Conservation (phyloP, 2,329 filamentous ascomycete genomes). For the Talaromyces amestolkiae region DNA sequence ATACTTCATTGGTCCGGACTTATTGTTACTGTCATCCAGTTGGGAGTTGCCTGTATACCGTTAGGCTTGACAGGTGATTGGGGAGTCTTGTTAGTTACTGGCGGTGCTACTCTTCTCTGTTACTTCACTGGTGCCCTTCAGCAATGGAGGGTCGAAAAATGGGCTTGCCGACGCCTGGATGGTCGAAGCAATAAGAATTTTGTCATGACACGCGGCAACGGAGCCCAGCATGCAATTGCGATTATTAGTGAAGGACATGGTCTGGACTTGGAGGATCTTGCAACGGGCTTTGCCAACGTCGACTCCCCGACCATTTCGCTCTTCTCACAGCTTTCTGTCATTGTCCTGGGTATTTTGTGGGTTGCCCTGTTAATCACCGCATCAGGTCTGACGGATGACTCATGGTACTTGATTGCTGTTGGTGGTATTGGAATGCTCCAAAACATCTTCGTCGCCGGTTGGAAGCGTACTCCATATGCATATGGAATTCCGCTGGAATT, state of each 20-base stretch:
- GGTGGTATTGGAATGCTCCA: constrained; percentile 44
- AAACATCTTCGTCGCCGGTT: constrained; percentile 39
- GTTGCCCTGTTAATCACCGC: constrained; percentile 43
- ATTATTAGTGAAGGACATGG: constrained; percentile 35
- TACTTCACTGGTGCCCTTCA: constrained; percentile 36
- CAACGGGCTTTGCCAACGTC: constrained; percentile 26
- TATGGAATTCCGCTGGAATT: constrained; percentile 33
- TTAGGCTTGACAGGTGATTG: constrained; percentile 35
- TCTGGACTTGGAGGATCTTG: constrained; percentile 46
- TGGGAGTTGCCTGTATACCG: constrained; percentile 39
- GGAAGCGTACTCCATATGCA: constrained; percentile 28
- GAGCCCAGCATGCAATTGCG: constrained; percentile 41
- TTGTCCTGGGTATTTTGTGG: constrained; percentile 38
- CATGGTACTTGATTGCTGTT: constrained; percentile 44
- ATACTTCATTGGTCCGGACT: constrained; percentile 27
- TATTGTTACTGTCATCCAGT: constrained; percentile 24
- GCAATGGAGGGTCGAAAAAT: constrained; percentile 49
- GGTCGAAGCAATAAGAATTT: constrained; percentile 27
- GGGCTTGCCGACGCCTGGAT: constrained; percentile 35
- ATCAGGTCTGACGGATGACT: constrained; percentile 35
- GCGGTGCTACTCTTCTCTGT: constrained; percentile 38
- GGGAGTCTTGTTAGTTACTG: constrained; percentile 43
- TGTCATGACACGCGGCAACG: constrained; percentile 44
- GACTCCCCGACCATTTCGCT: constrained; percentile 17
- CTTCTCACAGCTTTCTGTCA: constrained; percentile 24